Conservation (phyloP, 2,329 filamentous ascomycete species). For the Fusarium sp. region DNA sequence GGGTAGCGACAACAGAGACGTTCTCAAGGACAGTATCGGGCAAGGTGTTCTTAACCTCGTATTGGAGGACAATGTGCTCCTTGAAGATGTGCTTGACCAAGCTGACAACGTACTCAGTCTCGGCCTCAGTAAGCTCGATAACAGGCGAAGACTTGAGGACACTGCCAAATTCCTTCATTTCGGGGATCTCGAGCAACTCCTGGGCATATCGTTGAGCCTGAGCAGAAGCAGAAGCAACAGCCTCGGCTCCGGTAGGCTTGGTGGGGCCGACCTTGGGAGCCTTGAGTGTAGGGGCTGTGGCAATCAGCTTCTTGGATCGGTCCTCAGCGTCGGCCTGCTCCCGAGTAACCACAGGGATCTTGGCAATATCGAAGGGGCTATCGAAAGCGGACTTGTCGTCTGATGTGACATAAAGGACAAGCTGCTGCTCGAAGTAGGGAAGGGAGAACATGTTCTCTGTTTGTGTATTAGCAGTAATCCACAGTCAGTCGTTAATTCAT, state of each 20-base stretch:
- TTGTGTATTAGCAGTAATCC: constrained; percentile 13
- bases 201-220: constrained; percentile 89
- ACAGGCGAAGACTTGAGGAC: constrained; percentile 90
- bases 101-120: constrained; percentile 95
- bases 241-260: constrained; percentile 78
- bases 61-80: constrained; percentile 94
- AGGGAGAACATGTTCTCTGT: constrained; percentile 94
- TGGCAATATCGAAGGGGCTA: constrained; percentile 86
- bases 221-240: constrained; percentile 78
- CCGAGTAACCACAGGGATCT: constrained; percentile 90
- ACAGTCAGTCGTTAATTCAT: neutral
- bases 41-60: constrained; percentile 97
- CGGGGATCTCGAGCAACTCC: constrained; percentile 87
- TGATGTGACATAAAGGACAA: constrained; percentile 96
- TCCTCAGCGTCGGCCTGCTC: constrained; percentile 97
- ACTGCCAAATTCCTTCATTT: constrained; percentile 87
- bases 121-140: constrained; percentile 92
- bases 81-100: constrained; percentile 98
- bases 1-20: constrained; percentile 82
- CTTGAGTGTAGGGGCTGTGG: constrained; percentile 91
- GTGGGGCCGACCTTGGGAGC: constrained; percentile 82
- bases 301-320: constrained; percentile 95
- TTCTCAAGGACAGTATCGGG: constrained; percentile 90
- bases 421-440: constrained; percentile 93
- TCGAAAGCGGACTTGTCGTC: constrained; percentile 88